Base-by-base conservation (phyloP, 768 basidiomycete genomes). In the Cyclocybe aegerita region DNA sequence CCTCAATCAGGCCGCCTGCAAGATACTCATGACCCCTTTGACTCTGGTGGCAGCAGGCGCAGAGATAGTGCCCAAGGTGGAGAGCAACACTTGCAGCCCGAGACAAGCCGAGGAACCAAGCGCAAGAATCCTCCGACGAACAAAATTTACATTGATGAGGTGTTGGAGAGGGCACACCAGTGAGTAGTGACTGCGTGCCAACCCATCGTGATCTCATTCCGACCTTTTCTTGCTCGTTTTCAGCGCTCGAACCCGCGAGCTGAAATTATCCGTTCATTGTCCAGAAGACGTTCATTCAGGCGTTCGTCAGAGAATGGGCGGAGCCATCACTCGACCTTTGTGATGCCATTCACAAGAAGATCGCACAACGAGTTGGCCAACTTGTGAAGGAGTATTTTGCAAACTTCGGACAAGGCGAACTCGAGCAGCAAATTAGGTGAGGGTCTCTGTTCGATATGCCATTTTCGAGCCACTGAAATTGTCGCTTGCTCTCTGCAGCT, bases 181-280 rank as follows among this genome's bases (percentile, higher is more conserved):
- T 85, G 62, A 23, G 80, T 23, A 2, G 23, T 23, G 23, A 23
- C 23, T 23, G 23, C 23, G 9, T 16, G 7, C 8, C 11, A 40
- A n/a, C 7, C 11, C 40, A 7, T 5, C 34, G 4, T 38, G 8
- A 23, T 23, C 23, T 5, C 2, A 47, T 41, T 10, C 32, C 30
- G 10, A 35, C 14, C 46, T 15, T 38, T 32, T 14, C 14, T 15
- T 31, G 9, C 6, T 33, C 41, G 23, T 23, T 33, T 31, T 9
- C 49, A 90, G 88, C 35, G 81, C 87, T 1, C 76, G 82, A 4
- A 84, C 87, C 0, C 79, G 89, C 1, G 87, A 90, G 58, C 73
- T 90, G 79, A 4, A 76, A 78, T 52, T 85, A 81, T 52, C 87
- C 87, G 0, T 89, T 84, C 53, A 67, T 80, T 0, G 82, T 89